Evolutionary conservation across 257 asterid species (phyloP).

Genomic region (Gentiana straminea): DNA sequence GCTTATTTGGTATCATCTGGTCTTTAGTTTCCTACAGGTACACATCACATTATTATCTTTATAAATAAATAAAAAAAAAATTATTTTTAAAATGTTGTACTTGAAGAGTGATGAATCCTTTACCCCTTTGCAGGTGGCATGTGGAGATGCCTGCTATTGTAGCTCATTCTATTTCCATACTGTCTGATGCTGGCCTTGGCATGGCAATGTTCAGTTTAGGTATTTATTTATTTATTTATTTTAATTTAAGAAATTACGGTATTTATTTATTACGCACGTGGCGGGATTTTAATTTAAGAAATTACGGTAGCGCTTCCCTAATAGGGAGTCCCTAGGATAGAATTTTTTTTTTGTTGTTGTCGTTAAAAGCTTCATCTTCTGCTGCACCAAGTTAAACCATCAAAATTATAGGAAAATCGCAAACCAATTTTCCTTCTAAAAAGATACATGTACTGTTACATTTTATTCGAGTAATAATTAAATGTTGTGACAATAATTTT

Average conservation of each 20-base stretch:
- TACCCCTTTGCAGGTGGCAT: slow-evolving; percentile 52
- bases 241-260: slow-evolving; percentile 1
- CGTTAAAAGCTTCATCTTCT: too few relatives aligned
- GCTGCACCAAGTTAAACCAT: too few relatives aligned
- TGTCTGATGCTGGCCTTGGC: slow-evolving; percentile 99
- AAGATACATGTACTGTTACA: background rate
- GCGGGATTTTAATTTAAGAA: too few relatives aligned
- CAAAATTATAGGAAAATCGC: too few relatives aligned
- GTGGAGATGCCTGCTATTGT: slow-evolving; percentile 87
- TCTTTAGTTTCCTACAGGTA: slow-evolving; percentile 86
- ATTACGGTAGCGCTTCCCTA: too few relatives aligned
- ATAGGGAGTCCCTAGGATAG: too few relatives aligned
- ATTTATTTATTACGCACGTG: too few relatives aligned
- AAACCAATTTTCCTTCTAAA: background rate
- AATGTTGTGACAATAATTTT: slow-evolving; percentile 4
- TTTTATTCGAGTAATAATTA: slow-evolving; percentile 7
- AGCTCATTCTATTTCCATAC: slow-evolving; percentile 81
- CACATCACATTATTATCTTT: background rate
- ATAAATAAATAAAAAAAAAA: background rate
- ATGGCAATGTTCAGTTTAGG: slow-evolving; percentile 99
- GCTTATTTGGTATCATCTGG: slow-evolving; percentile 79
- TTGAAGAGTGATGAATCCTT: background rate
- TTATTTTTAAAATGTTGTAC: background rate
- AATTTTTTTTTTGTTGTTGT: background rate
- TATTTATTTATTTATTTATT: slow-evolving; percentile 16